These are phyloP conservation scores for Kwoniella dendrophila DNA, from an alignment of 768 basidiomycete species.

Conservation along the genomic window DNA sequence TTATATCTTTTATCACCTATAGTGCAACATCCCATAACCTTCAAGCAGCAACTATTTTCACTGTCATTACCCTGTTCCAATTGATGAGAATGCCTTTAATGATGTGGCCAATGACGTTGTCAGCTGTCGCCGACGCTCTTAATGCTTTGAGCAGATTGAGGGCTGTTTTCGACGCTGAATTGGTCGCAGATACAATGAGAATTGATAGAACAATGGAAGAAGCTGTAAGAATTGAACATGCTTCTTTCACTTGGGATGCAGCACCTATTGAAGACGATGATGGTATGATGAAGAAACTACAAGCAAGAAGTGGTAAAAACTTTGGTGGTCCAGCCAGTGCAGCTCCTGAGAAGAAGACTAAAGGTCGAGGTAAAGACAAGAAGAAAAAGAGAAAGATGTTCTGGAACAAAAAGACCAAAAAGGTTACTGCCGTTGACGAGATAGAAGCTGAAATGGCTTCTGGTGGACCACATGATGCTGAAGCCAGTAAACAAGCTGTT, in stretches of 20 bases:
- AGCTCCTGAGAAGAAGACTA: conserved; percentile 3
- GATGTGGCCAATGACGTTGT: conserved; percentile 63
- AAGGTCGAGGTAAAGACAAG: conserved; percentile 16
- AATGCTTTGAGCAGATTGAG: conserved; percentile 77
- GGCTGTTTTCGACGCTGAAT: conserved; percentile 82
- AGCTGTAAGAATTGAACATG: conserved; percentile 70
- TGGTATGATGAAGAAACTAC: conserved; percentile 38
- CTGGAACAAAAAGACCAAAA: conserved; percentile 47
- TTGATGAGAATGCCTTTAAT: conserved; percentile 78
- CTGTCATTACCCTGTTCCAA: conserved; percentile 82
- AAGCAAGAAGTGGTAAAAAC: conserved; percentile 22
- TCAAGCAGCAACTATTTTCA: conserved; percentile 70
- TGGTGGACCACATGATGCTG: conserved; percentile 22
- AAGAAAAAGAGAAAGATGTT: conserved; percentile 27
- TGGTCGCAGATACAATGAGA: conserved; percentile 64
- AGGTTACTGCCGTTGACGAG: conserved; percentile 41
- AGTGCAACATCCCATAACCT: conserved; percentile 58
- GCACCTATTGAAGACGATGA: conserved; percentile 57
- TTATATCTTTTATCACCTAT: conserved; percentile 70
- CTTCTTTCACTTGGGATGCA: conserved; percentile 84
- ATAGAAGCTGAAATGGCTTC: conserved; percentile 44
- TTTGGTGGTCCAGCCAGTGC: neutral
- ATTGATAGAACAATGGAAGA: conserved; percentile 64
- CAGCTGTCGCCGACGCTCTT: conserved; percentile 78
- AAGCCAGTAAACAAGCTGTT: conserved; percentile 37